A percentile compares a stretch with the other conserved stretches of the same genome.
Evolutionary conservation across 768 basidiomycete genomes (phyloP).

Genomic region (Podaxis carcinomalis): DNA sequence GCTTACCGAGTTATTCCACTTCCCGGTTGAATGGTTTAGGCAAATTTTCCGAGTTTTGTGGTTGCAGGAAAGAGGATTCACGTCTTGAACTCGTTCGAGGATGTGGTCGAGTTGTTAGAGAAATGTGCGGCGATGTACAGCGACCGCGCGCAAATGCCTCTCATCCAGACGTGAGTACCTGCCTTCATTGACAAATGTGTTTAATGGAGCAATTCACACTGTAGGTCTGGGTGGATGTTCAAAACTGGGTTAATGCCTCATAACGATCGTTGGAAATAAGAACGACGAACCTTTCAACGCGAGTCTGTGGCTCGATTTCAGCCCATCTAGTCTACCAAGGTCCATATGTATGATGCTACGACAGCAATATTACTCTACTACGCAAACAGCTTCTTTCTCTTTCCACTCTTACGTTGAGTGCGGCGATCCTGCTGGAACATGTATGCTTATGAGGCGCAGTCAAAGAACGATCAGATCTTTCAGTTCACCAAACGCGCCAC

Average conservation of each 20-base stretch:
- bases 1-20: background rate
- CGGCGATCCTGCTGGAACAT: conserved; percentile 12
- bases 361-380: background rate
- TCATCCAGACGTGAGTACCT: background rate
- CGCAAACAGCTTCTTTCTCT: background rate
- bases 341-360: conserved; percentile 2
- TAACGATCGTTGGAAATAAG: conserved; percentile 1
- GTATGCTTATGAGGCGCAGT: conserved; percentile 27
- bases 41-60: background rate
- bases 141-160: background rate
- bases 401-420: background rate
- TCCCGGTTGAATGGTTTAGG: background rate
- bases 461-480: conserved; percentile 20
- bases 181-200: background rate
- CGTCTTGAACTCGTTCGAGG: background rate
- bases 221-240: conserved; percentile 6
- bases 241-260: conserved; percentile 3
- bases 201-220: background rate
- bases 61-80: background rate
- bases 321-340: background rate
- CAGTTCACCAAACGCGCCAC: conserved; percentile 17
- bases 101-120: conserved; percentile 8
- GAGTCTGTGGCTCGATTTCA: background rate
- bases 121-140: conserved; percentile 4
- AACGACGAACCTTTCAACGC: background rate